Evolutionary conservation across 2,329 filamentous ascomycete genomes (phyloP).

Genomic region (Rhynchosporium graminicola): DNA sequence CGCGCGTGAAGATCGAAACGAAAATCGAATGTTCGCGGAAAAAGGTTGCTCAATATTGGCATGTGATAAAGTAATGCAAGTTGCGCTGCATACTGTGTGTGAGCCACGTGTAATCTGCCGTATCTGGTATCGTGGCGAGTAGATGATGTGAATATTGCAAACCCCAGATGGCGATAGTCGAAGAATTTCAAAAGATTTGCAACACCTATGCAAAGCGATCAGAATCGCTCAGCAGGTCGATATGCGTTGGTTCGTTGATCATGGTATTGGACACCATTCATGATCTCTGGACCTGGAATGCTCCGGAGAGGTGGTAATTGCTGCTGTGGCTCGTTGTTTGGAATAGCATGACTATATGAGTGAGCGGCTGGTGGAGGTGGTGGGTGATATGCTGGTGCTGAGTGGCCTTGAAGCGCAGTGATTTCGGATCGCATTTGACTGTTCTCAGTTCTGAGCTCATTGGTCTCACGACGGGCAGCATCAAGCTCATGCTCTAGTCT

Average conservation of each 20-base stretch:
- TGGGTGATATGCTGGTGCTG: slow-evolving; percentile 21
- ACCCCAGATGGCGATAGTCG: background rate
- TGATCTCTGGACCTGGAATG: slow-evolving; percentile 52
- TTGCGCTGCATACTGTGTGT: background rate
- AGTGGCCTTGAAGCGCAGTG: slow-evolving; percentile 24
- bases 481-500: slow-evolving; percentile 47
- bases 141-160: background rate
- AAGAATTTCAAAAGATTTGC: background rate
- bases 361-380: slow-evolving; percentile 19
- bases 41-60: slow-evolving; percentile 5
- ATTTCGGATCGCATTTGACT: slow-evolving; percentile 37
- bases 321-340: slow-evolving; percentile 41
- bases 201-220: slow-evolving; percentile 10
- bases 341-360: slow-evolving; percentile 23
- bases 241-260: slow-evolving; percentile 32
- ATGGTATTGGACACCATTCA: slow-evolving; percentile 65
- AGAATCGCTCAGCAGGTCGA: slow-evolving; percentile 24
- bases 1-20: background rate
- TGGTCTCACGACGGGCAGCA: slow-evolving; percentile 48
- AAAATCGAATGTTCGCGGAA: background rate
- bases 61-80: background rate
- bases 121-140: background rate
- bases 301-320: slow-evolving; percentile 57
- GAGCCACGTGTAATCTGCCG: slow-evolving; percentile 14
- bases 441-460: slow-evolving; percentile 36